Evolutionary conservation across 169 alveolate genomes (phyloP).

Genomic region (Toxoplasma gondii): DNA sequence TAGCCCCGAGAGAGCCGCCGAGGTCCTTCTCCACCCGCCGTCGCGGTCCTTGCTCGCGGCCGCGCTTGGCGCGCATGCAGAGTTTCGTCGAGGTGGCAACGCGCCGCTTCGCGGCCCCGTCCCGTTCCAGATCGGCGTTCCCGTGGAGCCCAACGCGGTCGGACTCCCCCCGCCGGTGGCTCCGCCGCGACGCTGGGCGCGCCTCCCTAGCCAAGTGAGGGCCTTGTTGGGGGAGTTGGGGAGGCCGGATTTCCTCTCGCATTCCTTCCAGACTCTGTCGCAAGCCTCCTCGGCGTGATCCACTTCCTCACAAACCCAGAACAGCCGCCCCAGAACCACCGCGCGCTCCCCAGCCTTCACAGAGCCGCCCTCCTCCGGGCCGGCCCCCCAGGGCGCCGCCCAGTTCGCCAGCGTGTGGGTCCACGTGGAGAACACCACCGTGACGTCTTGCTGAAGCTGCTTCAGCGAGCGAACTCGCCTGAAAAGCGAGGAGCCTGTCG

Average conservation of each 20-base stretch:
- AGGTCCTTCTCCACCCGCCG: neutral
- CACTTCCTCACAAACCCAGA: slow-evolving; percentile 26
- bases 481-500: neutral
- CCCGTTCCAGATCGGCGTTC: neutral
- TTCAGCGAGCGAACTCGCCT: slow-evolving; percentile 44
- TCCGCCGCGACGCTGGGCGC: too few species aligned
- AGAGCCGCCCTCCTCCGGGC: slow-evolving; percentile 47
- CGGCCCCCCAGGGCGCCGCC: slow-evolving; percentile 55
- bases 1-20: neutral
- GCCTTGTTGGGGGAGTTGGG: too few species aligned
- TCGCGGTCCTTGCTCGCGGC: neutral
- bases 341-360: slow-evolving; percentile 55
- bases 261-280: neutral
- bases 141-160: too few species aligned
- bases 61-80: neutral
- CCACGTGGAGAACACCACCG: slow-evolving; percentile 48
- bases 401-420: slow-evolving; percentile 43
- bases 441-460: slow-evolving; percentile 59
- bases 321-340: slow-evolving; percentile 43
- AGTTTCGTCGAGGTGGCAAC: neutral
- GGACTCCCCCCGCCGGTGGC: too few species aligned
- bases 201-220: too few species aligned
- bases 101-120: neutral
- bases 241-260: too few species aligned
- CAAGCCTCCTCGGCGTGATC: neutral